Percentiles rank a stretch among this genome's conserved stretches.
Evolutionary conservation across 352 stramenopile species (phyloP).

Genomic region (Pythium aphanidermatum): DNA sequence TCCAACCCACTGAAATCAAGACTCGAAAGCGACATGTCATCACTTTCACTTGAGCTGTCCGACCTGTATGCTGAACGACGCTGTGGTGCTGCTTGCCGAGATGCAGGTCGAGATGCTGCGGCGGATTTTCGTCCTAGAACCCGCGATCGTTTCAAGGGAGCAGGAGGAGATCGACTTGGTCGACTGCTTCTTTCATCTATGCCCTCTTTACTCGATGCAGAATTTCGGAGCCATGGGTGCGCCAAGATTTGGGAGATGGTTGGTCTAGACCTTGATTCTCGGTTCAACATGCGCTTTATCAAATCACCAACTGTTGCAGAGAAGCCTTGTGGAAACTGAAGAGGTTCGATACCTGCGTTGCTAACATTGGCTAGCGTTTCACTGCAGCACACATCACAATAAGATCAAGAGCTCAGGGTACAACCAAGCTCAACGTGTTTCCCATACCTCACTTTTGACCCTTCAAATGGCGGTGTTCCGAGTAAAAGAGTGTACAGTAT

Average conservation of each 20-base stretch:
- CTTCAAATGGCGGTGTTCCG: slow-evolving; percentile 66
- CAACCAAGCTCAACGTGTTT: no score
- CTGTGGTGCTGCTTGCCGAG: no score
- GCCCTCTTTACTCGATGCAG: slow-evolving; percentile 5
- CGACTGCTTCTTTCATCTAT: no score
- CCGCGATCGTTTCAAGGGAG: no score
- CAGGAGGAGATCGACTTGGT: no score
- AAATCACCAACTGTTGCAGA: slow-evolving; percentile 47
- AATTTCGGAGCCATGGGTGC: slow-evolving; percentile 53
- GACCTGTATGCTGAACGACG: no score
- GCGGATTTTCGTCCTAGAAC: no score
- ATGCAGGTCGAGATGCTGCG: no score
- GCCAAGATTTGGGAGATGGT: slow-evolving; percentile 43
- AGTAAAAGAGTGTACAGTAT: slow-evolving; percentile 70
- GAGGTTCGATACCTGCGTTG: slow-evolving; percentile 32
- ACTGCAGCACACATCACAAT: slow-evolving; percentile 11
- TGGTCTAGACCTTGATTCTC: slow-evolving; percentile 32
- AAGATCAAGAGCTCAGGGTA: background rate
- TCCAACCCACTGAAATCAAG: no score
- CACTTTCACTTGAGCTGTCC: no score
- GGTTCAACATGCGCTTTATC: slow-evolving; percentile 52
- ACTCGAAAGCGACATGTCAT: no score
- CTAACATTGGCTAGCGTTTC: slow-evolving; percentile 69
- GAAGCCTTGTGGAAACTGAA: slow-evolving; percentile 48
- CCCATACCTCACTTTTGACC: slow-evolving; percentile 53